Evolutionary conservation across 1,284 basidiomycete species (phyloP), one percentile per base, ranked within the genome.

Genomic region (Cryptococcus sp.): DNA sequence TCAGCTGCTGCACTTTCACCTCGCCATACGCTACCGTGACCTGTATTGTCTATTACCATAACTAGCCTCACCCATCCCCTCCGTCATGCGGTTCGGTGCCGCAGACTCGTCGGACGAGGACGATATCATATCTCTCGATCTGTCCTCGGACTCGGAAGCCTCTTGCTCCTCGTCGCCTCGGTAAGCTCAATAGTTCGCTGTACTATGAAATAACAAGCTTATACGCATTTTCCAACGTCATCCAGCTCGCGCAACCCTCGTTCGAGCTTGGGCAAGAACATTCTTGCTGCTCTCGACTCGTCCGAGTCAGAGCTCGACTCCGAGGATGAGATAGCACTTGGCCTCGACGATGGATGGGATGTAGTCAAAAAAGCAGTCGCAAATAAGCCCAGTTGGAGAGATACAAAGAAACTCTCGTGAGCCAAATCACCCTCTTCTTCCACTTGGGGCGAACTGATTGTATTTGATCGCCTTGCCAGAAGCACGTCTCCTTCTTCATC

Each of bases 241-340:
- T 17, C 3, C 22, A 52, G 39, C 13, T 40, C 45, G 26, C 41
- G 39, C 29, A 48, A 58, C 25, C 60, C 63, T 7, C 48, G 55
- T 7, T 62, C 63, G 11, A 23, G 46, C 16, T 58, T 72, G 0
- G 68, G 66, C 5, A 52, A 57, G 40, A 58, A 50, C 26, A 68
- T 72, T 15, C 60, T 62, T 38, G 62, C 61, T 39, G 62, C 58
- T 38, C 50, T 66, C 10, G 63, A 63, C n/a, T 58, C 50, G 0
- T 66, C 65, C 11, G 63, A 66, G 17, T 52, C 58, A 19, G 62
- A 64, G 39, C 19, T 46, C 8, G 66, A 68, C 38, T 69, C 68
- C 1, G 73, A 75, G 44, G 71, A 70, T 52, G 71, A 73, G 47
- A 64, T 71, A 13, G 61, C 59, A 22, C 17, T 67, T 8, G 62